Evolutionary conservation across 257 asterid genomes (phyloP).

Genomic region (Leptodermis oblonga): DNA sequence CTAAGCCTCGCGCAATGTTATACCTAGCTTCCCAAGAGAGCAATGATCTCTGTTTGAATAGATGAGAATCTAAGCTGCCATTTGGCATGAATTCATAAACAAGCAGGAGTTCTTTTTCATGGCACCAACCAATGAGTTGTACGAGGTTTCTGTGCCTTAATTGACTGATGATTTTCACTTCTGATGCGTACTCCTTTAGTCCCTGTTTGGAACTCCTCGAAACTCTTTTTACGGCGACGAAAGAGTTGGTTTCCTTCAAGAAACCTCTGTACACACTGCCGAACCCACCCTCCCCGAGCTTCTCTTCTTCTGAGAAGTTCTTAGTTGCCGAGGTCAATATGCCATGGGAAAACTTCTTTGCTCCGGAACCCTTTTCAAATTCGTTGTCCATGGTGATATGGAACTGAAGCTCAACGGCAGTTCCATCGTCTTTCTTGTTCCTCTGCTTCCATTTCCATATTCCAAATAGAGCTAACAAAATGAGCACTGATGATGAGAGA

Average conservation of each 20-base stretch:
- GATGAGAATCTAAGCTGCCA: constrained; percentile 30
- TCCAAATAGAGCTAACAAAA: neutral
- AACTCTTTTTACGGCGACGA: too few species aligned
- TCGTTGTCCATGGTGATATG: too few species aligned
- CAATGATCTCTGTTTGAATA: constrained; percentile 11
- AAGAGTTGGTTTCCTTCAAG: too few species aligned
- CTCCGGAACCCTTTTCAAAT: too few species aligned
- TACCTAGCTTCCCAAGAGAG: too few species aligned
- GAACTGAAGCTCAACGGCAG: neutral
- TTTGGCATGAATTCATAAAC: constrained; percentile 39
- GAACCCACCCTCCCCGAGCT: too few species aligned
- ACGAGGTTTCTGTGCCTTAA: constrained; percentile 35
- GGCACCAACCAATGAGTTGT: constrained; percentile 38
- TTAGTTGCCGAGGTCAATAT: too few species aligned
- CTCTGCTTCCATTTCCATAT: neutral
- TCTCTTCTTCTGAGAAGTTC: too few species aligned
- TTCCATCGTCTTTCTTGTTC: neutral
- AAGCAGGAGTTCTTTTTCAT: too few species aligned
- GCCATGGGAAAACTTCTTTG: too few species aligned
- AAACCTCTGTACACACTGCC: too few species aligned
- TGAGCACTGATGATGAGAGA: neutral
- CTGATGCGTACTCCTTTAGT: constrained; percentile 29
- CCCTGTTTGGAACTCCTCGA: constrained; percentile 30
- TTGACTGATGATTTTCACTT: constrained; percentile 32
- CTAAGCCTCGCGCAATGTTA: too few species aligned